phyloP scores from a whole-genome alignment of 371 early-diverging fungal species.

The Quaeritorhiza haematococci region DNA sequence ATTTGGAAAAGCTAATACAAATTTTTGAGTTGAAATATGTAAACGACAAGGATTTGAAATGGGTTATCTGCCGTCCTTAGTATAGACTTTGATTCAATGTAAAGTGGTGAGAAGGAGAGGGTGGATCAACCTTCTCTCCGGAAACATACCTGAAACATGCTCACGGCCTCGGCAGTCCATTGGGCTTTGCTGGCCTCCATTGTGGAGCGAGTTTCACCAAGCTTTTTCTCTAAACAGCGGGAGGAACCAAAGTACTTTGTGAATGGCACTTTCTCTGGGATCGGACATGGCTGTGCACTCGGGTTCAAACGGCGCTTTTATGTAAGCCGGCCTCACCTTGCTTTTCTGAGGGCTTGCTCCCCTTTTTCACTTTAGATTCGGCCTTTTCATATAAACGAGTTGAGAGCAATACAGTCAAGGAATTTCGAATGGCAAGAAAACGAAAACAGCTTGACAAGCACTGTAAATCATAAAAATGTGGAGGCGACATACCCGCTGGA shows the following conservation, averaged over 20 bases:
- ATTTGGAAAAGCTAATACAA: slow-evolving; percentile 13
- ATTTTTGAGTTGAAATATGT: neutral
- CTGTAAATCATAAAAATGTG: neutral
- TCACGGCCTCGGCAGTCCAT: slow-evolving; percentile 16
- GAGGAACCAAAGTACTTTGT: too few relatives aligned
- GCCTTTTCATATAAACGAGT: too few relatives aligned
- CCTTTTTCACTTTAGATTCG: slow-evolving; percentile 10
- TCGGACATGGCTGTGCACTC: too few relatives aligned
- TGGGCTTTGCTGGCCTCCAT: slow-evolving; percentile 10
- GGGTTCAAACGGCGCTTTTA: too few relatives aligned
- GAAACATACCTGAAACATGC: slow-evolving; percentile 11
- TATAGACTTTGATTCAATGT: neutral
- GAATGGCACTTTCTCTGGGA: too few relatives aligned
- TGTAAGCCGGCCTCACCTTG: too few relatives aligned
- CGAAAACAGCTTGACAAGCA: neutral
- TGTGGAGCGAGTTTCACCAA: slow-evolving; percentile 9
- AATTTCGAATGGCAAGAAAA: too few relatives aligned
- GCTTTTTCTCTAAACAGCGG: slow-evolving; percentile 14
- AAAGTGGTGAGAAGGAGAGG: too few relatives aligned
- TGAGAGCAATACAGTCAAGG: too few relatives aligned
- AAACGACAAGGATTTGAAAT: neutral
- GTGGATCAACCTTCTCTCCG: too few relatives aligned
- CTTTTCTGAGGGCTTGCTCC: slow-evolving; percentile 9
- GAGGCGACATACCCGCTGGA: neutral
- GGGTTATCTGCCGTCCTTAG: neutral